Percentiles rank a stretch among this genome's conserved stretches.
Evolutionary conservation across 2,329 filamentous ascomycete genomes (phyloP).

Genomic region (Zasmidium citrigriseum): DNA sequence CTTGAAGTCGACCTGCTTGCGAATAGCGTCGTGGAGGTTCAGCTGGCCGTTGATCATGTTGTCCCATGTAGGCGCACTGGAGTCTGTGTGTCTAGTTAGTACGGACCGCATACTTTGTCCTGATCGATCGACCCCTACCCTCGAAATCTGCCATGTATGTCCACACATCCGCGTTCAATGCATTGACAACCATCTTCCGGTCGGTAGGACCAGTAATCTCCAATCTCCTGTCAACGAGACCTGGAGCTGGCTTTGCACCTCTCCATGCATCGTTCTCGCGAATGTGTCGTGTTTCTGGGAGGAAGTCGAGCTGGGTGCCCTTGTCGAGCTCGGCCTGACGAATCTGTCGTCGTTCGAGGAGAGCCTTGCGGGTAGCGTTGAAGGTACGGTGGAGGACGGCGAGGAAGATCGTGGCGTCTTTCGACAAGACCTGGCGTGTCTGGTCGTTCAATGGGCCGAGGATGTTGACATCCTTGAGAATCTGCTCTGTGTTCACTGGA

Average conservation of each 20-base stretch:
- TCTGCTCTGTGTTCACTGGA: constrained; percentile 55
- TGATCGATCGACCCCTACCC: constrained; percentile 57
- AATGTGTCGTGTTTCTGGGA: constrained; percentile 93
- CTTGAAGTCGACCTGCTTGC: constrained; percentile 94
- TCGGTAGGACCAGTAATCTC: constrained; percentile 98
- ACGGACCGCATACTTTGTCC: not conserved
- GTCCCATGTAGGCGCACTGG: constrained; percentile 94
- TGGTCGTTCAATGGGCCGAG: constrained; percentile 75
- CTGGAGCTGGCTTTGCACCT: constrained; percentile 86
- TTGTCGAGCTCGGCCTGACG: constrained; percentile 93
- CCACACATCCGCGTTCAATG: constrained; percentile 92
- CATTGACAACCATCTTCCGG: constrained; percentile 98
- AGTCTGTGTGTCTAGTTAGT: constrained; percentile 62
- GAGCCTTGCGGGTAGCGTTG: constrained; percentile 81
- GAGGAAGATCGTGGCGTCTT: constrained; percentile 86
- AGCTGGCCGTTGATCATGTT: constrained; percentile 99
- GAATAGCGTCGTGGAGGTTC: constrained; percentile 95
- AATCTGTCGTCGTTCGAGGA: constrained; percentile 81
- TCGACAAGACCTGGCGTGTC: constrained; percentile 88
- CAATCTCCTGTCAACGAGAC: constrained; percentile 87
- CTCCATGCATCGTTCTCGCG: constrained; percentile 93
- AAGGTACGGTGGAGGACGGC: constrained; percentile 94
- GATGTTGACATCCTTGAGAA: constrained; percentile 86
- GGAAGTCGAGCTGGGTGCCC: constrained; percentile 86
- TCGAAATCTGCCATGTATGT: constrained; percentile 99